A percentile compares a stretch with the other conserved stretches of the same genome.
These are phyloP conservation scores for Poterioochromonas sp. DNA, from an alignment of 352 stramenopile species.

Conservation along the genomic window DNA sequence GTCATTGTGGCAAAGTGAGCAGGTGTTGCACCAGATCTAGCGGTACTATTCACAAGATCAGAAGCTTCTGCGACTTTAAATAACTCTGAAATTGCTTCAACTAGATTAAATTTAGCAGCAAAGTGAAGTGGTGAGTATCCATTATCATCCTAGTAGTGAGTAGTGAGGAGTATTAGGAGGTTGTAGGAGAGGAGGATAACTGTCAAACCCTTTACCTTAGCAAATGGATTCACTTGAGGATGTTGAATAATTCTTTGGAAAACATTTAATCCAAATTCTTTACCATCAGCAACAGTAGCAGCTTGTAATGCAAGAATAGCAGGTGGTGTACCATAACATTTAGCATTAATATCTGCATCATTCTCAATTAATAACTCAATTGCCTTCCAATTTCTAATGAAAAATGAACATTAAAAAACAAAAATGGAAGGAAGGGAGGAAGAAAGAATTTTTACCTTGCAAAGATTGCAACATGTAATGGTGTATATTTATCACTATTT, in stretches of 20 bases:
- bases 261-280: not conserved
- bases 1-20: not conserved
- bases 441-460: not conserved
- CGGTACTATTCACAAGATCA: not conserved
- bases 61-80: not conserved
- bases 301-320: not conserved
- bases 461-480: conserved; percentile 1
- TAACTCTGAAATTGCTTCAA: not conserved
- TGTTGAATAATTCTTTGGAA: not conserved
- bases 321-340: conserved; percentile 17
- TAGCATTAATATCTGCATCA: not conserved
- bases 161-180: not conserved
- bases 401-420: not conserved
- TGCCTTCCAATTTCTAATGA: not conserved
- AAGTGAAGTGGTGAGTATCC: not conserved
- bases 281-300: not conserved
- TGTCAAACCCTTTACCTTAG: not conserved
- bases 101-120: not conserved
- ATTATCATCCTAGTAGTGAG: conserved; percentile 16
- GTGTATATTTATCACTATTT: not conserved
- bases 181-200: not conserved
- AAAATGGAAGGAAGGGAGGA: not conserved
- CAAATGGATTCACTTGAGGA: not conserved
- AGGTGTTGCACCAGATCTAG: not conserved
- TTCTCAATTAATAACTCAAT: not conserved